Percentiles rank a stretch among this genome's conserved stretches.
These are phyloP conservation scores for Gentiana straminea DNA, from an alignment of 257 asterid genomes.

Conservation along the genomic window DNA sequence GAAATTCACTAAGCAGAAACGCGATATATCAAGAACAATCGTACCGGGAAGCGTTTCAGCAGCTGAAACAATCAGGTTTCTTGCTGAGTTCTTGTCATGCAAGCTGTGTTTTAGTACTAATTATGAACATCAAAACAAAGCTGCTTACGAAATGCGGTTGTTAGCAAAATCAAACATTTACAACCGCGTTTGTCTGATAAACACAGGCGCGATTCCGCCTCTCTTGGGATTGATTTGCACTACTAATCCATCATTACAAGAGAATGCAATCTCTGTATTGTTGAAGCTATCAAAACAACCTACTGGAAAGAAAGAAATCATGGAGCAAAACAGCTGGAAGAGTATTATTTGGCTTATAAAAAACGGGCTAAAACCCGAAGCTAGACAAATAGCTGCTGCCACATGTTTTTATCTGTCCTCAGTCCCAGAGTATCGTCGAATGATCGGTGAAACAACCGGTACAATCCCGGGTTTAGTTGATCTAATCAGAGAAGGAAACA, in stretches of 20 bases:
- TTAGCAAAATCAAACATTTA: constrained; percentile 55
- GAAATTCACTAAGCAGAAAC: constrained; percentile 39
- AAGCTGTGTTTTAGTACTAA: constrained; percentile 36
- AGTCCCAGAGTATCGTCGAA: constrained; percentile 32
- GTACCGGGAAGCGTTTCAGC: constrained; percentile 53
- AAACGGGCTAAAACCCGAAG: constrained; percentile 34
- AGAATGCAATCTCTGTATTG: constrained; percentile 46
- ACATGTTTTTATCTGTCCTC: constrained; percentile 53
- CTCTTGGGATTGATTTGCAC: constrained; percentile 35
- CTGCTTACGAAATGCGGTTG: constrained; percentile 57
- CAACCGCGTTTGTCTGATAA: constrained; percentile 42
- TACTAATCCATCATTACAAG: constrained; percentile 37
- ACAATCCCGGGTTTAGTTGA: constrained; percentile 38
- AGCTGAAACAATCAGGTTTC: constrained; percentile 41
- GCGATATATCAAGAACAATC: constrained; percentile 44
- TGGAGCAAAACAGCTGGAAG: constrained; percentile 32
- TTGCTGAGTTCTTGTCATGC: constrained; percentile 32
- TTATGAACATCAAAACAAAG: constrained; percentile 36
- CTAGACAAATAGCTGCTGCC: constrained; percentile 63
- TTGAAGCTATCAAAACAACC: constrained; percentile 62
- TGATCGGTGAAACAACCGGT: constrained; percentile 38
- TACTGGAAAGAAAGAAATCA: constrained; percentile 39
- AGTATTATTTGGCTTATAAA: constrained; percentile 28
- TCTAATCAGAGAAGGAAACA: constrained; percentile 36
- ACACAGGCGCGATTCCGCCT: constrained; percentile 37